Conservation (phyloP, 2,329 filamentous ascomycete genomes). For the Colletotrichum godetiae region DNA sequence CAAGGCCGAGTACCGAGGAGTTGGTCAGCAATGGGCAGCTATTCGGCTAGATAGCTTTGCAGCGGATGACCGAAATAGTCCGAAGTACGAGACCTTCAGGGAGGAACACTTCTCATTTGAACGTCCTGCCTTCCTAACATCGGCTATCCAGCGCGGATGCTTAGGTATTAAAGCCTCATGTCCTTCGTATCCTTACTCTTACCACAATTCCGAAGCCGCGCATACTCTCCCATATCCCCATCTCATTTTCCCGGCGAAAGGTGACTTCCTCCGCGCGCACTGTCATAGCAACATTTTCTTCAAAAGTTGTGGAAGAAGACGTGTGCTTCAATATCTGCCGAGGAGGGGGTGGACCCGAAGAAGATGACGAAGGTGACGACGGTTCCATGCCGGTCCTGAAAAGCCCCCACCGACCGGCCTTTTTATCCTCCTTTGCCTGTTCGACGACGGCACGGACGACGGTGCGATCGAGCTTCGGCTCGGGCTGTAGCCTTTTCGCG, state of each 20-base stretch:
- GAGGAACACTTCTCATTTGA: too few relatives aligned
- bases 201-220: constrained; percentile 63
- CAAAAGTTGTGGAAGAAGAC: neutral
- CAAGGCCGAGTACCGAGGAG: neutral
- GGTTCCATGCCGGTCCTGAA: constrained; percentile 42
- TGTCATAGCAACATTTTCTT: constrained; percentile 50
- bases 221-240: constrained; percentile 63
- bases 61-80: too few relatives aligned
- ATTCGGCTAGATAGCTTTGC: neutral
- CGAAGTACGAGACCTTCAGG: neutral
- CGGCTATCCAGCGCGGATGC: too few relatives aligned
- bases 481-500: constrained; percentile 52
- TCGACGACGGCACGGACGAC: constrained; percentile 45
- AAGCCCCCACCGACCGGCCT: constrained; percentile 46
- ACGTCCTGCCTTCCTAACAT: too few relatives aligned
- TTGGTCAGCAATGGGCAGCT: neutral
- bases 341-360: neutral
- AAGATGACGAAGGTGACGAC: constrained; percentile 18
- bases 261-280: constrained; percentile 59
- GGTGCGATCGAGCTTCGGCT: constrained; percentile 40
- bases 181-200: constrained; percentile 44
- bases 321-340: neutral
- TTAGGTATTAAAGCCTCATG: neutral
- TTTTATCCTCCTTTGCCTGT: constrained; percentile 48
- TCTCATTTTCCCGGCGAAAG: constrained; percentile 61